These are phyloP conservation scores for Amphichorda felina DNA, from an alignment of 2,329 filamentous ascomycete species.

Conservation along the genomic window DNA sequence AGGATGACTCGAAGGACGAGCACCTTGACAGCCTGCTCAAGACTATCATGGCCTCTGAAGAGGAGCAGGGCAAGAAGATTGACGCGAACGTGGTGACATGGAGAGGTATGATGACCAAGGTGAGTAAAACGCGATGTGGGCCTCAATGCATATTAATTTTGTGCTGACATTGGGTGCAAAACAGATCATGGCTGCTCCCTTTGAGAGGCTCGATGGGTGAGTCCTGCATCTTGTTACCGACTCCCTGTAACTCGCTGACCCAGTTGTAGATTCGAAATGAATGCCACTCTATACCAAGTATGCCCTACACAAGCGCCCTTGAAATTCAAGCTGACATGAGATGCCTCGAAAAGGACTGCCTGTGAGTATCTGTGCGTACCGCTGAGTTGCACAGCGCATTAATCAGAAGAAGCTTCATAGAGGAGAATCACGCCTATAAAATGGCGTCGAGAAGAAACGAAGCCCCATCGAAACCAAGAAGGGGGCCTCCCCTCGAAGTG, in stretches of 20 bases:
- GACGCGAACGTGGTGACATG: slow-evolving; percentile 80
- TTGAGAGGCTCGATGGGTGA: slow-evolving; percentile 69
- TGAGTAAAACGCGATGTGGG: slow-evolving; percentile 16
- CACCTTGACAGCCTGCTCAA: slow-evolving; percentile 77
- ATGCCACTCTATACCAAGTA: slow-evolving; percentile 83
- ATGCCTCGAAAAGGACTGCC: slow-evolving; percentile 30
- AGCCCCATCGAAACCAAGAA: slow-evolving; percentile 12
- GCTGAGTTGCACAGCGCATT: neutral
- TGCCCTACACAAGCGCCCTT: slow-evolving; percentile 16
- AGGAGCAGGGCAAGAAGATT: slow-evolving; percentile 51
- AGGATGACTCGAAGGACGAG: slow-evolving; percentile 73
- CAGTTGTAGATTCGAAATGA: slow-evolving; percentile 73
- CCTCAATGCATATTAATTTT: neutral
- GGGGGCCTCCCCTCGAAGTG: slow-evolving; percentile 52
- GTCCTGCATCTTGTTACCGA: slow-evolving; percentile 10
- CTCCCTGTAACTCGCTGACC: slow-evolving; percentile 6
- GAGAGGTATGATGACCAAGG: slow-evolving; percentile 98
- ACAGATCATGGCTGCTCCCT: slow-evolving; percentile 77
- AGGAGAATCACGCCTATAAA: slow-evolving; percentile 76
- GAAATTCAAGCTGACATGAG: slow-evolving; percentile 5
- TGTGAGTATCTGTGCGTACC: slow-evolving; percentile 26
- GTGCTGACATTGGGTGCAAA: slow-evolving; percentile 4
- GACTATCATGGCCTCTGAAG: slow-evolving; percentile 63
- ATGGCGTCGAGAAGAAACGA: slow-evolving; percentile 48
- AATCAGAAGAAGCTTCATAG: slow-evolving; percentile 57